Conservation (phyloP, 768 basidiomycete species). For the Russula brevipes region DNA sequence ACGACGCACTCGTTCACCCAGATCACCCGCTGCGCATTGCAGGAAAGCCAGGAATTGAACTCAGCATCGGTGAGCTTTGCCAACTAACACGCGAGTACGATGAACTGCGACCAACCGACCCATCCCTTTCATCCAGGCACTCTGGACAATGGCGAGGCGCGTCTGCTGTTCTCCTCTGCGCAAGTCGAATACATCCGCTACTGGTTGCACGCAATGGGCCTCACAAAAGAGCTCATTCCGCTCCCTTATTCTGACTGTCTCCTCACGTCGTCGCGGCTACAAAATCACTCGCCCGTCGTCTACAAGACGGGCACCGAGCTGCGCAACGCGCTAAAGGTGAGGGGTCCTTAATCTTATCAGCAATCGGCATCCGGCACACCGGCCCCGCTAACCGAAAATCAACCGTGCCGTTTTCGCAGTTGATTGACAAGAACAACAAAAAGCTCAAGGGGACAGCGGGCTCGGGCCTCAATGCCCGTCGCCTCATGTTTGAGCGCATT, state of each 20-base stretch:
- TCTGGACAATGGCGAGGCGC: conserved; percentile 63
- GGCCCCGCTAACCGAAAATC: conserved; percentile 4
- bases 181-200: conserved; percentile 84
- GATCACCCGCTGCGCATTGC: conserved; percentile 67
- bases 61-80: conserved; percentile 55
- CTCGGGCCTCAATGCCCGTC: conserved; percentile 48
- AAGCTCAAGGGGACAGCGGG: conserved; percentile 62
- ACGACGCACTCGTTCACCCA: conserved; percentile 62
- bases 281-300: conserved; percentile 51
- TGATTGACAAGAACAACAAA: conserved; percentile 77
- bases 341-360: conserved; percentile 5
- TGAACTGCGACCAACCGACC: neutral
- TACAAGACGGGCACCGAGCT: conserved; percentile 53
- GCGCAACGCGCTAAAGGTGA: conserved; percentile 55
- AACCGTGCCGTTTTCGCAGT: conserved; percentile 34
- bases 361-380: neutral
- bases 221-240: conserved; percentile 60
- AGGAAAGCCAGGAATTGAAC: conserved; percentile 59
- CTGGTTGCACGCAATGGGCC: conserved; percentile 70
- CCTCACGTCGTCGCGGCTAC: conserved; percentile 52
- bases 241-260: conserved; percentile 77
- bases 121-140: conserved; percentile 42
- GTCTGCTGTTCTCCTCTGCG: conserved; percentile 76
- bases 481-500: conserved; percentile 62
- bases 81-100: neutral